Percentiles rank a stretch among this genome's conserved stretches.
Conservation (phyloP, 164 flowering plant genomes). For the Annona cherimola region DNA sequence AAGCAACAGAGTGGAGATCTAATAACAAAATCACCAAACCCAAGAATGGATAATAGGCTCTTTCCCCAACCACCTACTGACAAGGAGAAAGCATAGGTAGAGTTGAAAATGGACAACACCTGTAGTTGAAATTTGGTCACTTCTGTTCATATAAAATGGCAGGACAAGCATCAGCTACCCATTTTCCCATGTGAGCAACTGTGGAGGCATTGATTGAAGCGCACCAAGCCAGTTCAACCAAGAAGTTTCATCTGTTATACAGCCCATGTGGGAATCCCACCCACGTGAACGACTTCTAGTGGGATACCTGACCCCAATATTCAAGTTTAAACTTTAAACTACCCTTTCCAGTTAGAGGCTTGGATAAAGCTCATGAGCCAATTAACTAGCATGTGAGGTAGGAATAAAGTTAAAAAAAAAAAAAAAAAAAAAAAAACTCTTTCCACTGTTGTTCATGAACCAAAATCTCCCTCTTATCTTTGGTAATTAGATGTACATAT, state of each 20-base stretch:
- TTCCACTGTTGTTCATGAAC: too few relatives aligned
- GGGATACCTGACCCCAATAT: conserved; percentile 2
- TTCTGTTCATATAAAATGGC: not conserved
- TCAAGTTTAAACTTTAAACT: not conserved
- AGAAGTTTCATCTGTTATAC: not conserved
- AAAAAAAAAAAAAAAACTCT: not conserved
- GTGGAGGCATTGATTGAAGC: conserved; percentile 1
- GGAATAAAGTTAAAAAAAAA: not conserved
- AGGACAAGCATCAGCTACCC: conserved; percentile 1
- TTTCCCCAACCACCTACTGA: not conserved
- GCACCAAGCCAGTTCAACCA: conserved; percentile 7
- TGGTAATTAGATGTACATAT: too few relatives aligned
- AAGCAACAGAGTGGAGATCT: not conserved
- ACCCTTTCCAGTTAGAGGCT: not conserved
- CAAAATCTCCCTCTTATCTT: too few relatives aligned
- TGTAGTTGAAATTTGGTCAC: not conserved
- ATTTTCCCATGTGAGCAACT: conserved; percentile 23
- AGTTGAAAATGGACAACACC: not conserved
- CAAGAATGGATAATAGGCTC: not conserved
- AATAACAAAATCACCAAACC: not conserved
- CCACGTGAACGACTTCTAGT: not conserved
- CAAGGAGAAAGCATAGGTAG: not conserved
- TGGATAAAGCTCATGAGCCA: not conserved
- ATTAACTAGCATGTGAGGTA: not conserved
- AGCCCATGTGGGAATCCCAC: not conserved